Percentiles rank a stretch among this genome's conserved stretches.
Evolutionary conservation across 2,329 filamentous ascomycete species (phyloP).

Genomic region (Aspergillus aculeatinus): DNA sequence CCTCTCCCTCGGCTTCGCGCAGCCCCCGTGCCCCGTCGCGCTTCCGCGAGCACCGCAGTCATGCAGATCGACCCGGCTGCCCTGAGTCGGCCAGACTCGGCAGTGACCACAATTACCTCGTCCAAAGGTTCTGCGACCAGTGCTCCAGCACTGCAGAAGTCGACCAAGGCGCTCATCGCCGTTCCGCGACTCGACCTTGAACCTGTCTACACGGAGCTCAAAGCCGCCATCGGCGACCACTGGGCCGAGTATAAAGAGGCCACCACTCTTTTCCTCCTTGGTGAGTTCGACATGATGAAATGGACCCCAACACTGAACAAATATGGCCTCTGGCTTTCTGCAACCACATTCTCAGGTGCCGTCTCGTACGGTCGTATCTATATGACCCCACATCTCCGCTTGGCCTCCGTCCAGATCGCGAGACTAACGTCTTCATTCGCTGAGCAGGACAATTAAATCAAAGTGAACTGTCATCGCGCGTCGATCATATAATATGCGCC

Average conservation of each 20-base stretch:
- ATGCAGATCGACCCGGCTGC: slow-evolving; percentile 49
- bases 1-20: slow-evolving; percentile 38
- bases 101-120: slow-evolving; percentile 31
- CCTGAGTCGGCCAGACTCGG: slow-evolving; percentile 44
- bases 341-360: not conserved
- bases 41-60: slow-evolving; percentile 32
- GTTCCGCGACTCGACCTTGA: slow-evolving; percentile 63
- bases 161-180: slow-evolving; percentile 51
- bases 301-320: not conserved
- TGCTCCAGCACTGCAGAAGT: slow-evolving; percentile 43
- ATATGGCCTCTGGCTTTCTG: not conserved
- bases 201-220: slow-evolving; percentile 61
- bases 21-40: slow-evolving; percentile 32
- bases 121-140: slow-evolving; percentile 33
- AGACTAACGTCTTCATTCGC: slow-evolving; percentile 23
- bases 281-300: slow-evolving; percentile 35
- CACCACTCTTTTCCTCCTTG: slow-evolving; percentile 57
- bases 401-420: not conserved
- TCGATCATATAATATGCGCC: slow-evolving; percentile 55
- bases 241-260: slow-evolving; percentile 62
- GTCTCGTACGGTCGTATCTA: not conserved
- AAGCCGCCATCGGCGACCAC: slow-evolving; percentile 58
- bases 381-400: not conserved
- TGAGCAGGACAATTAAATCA: slow-evolving; percentile 58
- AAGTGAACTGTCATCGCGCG: slow-evolving; percentile 57